Percentiles rank a stretch among this genome's conserved stretches.
Conservation (phyloP, 2,329 filamentous ascomycete species). For the Pseudogymnoascus sp. region DNA sequence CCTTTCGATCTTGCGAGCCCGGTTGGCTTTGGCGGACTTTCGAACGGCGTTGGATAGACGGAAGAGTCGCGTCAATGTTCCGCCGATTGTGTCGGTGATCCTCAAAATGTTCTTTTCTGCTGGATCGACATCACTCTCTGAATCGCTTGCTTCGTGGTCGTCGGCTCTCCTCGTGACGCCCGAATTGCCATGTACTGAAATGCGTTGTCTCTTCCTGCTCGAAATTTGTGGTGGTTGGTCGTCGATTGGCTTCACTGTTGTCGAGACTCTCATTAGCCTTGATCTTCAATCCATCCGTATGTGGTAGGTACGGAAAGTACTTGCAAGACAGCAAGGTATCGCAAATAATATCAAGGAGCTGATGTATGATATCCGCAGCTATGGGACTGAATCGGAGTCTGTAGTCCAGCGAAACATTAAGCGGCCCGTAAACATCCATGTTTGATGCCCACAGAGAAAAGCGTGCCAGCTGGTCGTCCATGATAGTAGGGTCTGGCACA, state of each 20-base stretch:
- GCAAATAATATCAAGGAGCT: constrained; percentile 19
- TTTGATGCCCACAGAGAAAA: constrained; percentile 25
- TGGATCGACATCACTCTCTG: neutral
- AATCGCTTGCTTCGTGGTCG: neutral
- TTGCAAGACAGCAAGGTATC: neutral
- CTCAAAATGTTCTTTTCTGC: constrained; percentile 19
- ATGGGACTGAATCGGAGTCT: constrained; percentile 27
- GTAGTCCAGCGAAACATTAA: constrained; percentile 28
- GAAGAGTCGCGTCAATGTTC: constrained; percentile 27
- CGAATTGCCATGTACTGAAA: constrained; percentile 15
- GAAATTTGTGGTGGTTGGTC: constrained; percentile 17
- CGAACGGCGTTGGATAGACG: constrained; percentile 26
- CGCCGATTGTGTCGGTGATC: constrained; percentile 22
- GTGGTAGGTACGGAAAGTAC: constrained; percentile 12
- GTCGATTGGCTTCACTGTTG: constrained; percentile 23
- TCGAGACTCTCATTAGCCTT: constrained; percentile 16
- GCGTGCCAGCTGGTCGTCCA: constrained; percentile 25
- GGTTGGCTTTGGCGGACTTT: constrained; percentile 24
- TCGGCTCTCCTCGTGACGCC: constrained; percentile 13
- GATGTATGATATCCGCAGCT: constrained; percentile 24
- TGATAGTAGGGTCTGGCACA: constrained; percentile 26
- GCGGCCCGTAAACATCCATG: constrained; percentile 27
- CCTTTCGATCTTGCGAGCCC: constrained; percentile 20
- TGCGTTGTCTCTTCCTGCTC: constrained; percentile 17
- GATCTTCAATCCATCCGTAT: constrained; percentile 7